Base-by-base conservation (phyloP, 805 yeast genomes). In the Wickerhamiella azyma region DNA sequence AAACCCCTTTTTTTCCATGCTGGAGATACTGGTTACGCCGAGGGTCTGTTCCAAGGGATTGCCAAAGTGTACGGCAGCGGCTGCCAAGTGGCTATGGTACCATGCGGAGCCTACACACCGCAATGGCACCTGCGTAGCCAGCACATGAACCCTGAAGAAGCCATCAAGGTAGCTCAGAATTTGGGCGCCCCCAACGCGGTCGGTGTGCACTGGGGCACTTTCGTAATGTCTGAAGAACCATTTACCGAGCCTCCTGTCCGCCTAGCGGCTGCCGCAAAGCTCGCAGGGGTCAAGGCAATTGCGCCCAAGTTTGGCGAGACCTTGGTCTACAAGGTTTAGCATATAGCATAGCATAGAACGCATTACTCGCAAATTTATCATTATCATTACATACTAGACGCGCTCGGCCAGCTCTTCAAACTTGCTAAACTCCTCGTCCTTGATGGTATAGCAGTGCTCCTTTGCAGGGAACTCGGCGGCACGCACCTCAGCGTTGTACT, bases 201-300 rank as follows among this genome's bases (percentile, higher is more conserved):
- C 43, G 97, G 97, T 1, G 85, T 89, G 28, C 97, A 89, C 62
- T 89, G 96, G 94, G 97, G 97, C 0, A 89, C 97, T 0, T 89
- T 86, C 63, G 78, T 85, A 21, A 65, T 89, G 53, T 82, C 94
- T 60, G 81, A 86, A 39, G 97, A 89, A 61, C 81, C 84, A 47
- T 85, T 81, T 52, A 59, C 84, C 32, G 97, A 88, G 60, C 96
- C 96, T 1, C 81, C 82, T 49, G 64, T 69, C 46, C 63, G 69
- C 55, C 62, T 88, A 36, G 72, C 70, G 39, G 61, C 66, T 39
- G 59, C 76, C 43, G 79, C 88, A 0, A 59, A 53, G n/a, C 54
- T 54, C 14, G 65, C 61, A 32, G 66, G 62, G 45, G 54, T 53
- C 0, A 56, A 67, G 33, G 63, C 66, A 50, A 76, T 71, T 47